phyloP scores from a whole-genome alignment of 1,139 yeast species.

The Spathaspora sp. region DNA sequence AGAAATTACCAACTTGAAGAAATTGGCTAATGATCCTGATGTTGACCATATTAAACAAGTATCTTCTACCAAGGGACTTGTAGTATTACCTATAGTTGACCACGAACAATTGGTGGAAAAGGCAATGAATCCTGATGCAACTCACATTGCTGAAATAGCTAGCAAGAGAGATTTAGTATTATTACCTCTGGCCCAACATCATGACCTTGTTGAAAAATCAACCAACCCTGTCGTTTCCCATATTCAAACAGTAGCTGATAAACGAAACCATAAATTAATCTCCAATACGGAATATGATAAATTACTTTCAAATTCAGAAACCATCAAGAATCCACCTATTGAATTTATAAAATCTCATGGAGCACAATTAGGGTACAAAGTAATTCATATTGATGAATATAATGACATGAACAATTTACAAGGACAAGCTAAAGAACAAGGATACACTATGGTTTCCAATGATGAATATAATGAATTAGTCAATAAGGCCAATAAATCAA shows the following conservation, averaged over 20 bases:
- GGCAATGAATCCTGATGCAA: constrained; percentile 14
- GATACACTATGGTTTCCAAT: constrained; percentile 12
- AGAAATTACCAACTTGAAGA: constrained; percentile 13
- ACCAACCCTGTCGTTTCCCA: constrained; percentile 23
- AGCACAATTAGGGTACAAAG: constrained; percentile 23
- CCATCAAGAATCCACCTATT: constrained; percentile 21
- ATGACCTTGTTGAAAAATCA: constrained; percentile 14
- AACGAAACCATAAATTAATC: constrained; percentile 19
- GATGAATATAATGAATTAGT: constrained; percentile 17
- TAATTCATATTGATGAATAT: constrained; percentile 23
- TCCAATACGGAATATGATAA: constrained; percentile 18
- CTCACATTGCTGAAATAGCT: constrained; percentile 13
- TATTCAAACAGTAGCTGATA: constrained; percentile 24
- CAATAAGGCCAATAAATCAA: constrained; percentile 9
- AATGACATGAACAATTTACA: constrained; percentile 11
- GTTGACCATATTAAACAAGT: constrained; percentile 6
- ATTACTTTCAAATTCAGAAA: constrained; percentile 14
- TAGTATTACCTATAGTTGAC: constrained; percentile 1
- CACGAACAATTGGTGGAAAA: constrained; percentile 6
- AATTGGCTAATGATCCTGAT: constrained; percentile 10
- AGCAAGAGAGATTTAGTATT: constrained; percentile 3
- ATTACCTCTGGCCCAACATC: constrained; percentile 8
- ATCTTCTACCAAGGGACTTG: constrained; percentile 5
- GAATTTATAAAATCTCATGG: constrained; percentile 20
- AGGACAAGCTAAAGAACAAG: constrained; percentile 9